phyloP scores from a whole-genome alignment of 495 filamentous ascomycete species.

The Trichoderma asperelloides region DNA sequence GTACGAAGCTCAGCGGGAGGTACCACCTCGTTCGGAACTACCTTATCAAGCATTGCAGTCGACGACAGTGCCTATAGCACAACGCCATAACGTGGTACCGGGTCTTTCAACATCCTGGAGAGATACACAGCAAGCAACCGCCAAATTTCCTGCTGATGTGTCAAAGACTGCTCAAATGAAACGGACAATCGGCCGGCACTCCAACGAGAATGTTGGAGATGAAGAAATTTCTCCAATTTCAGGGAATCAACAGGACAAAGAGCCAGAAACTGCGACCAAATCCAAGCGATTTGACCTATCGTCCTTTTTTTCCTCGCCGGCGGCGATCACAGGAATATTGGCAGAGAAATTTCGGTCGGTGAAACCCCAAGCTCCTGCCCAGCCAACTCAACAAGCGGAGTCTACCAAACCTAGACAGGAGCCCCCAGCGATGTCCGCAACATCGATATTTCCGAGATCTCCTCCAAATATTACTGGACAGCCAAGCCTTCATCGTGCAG shows the following conservation, averaged over 20 bases:
- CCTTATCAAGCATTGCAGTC: slow-evolving; percentile 17
- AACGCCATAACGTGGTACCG: slow-evolving; percentile 31
- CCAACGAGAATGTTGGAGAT: not conserved
- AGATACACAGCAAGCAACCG: not conserved
- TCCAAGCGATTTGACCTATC: slow-evolving; percentile 28
- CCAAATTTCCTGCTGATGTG: too few relatives aligned
- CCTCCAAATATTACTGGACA: slow-evolving; percentile 20
- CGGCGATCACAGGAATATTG: slow-evolving; percentile 25
- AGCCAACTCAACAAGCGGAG: not conserved
- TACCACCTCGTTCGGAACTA: slow-evolving; percentile 27
- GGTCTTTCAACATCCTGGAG: slow-evolving; percentile 32
- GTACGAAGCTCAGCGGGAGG: slow-evolving; percentile 33
- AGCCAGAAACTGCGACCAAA: slow-evolving; percentile 12
- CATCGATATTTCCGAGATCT: slow-evolving; percentile 19
- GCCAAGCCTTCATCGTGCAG: slow-evolving; percentile 5
- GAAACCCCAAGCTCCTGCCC: not conserved
- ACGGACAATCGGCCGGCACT: not conserved
- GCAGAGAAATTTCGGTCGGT: not conserved
- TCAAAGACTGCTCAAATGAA: not conserved
- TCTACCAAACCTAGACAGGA: slow-evolving; percentile 5
- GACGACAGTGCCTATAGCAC: slow-evolving; percentile 32
- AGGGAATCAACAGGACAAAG: slow-evolving; percentile 8
- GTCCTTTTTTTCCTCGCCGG: slow-evolving; percentile 41
- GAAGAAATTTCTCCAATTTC: slow-evolving; percentile 30
- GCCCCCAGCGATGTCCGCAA: not conserved